Percentiles rank a stretch among this genome's conserved stretches.
phyloP scores from a whole-genome alignment of 495 filamentous ascomycete species.

The Hyaloscypha hepaticicola region DNA sequence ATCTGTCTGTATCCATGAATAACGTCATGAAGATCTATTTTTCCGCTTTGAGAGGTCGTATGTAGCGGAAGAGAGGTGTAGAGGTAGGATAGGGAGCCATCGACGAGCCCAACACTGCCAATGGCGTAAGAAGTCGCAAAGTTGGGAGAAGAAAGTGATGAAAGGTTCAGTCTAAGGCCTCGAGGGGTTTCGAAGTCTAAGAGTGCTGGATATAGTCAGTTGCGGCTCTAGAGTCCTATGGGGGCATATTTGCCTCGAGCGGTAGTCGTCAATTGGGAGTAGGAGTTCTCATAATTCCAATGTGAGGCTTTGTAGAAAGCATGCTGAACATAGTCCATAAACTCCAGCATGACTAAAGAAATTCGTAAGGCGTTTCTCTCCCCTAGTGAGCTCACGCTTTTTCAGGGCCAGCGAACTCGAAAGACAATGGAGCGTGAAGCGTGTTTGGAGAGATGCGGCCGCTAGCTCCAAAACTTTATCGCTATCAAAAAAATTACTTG shows the following conservation, averaged over 20 bases:
- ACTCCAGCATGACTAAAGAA: slow-evolving; percentile 72
- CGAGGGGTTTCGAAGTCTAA: slow-evolving; percentile 81
- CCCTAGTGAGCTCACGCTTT: too few species aligned
- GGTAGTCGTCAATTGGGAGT: slow-evolving; percentile 83
- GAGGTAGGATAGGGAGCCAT: slow-evolving; percentile 88
- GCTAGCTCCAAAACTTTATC: slow-evolving; percentile 21
- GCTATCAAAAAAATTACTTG: slow-evolving; percentile 16
- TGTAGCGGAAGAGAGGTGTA: slow-evolving; percentile 77
- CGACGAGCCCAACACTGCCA: slow-evolving; percentile 78
- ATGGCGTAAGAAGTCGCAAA: slow-evolving; percentile 91
- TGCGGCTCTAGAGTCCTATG: background rate
- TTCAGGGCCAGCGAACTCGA: too few species aligned
- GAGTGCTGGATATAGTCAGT: slow-evolving; percentile 54
- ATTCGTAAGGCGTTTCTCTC: background rate
- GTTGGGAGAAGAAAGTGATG: slow-evolving; percentile 85
- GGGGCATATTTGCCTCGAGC: slow-evolving; percentile 63
- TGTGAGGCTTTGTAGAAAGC: slow-evolving; percentile 83
- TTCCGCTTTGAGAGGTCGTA: slow-evolving; percentile 51
- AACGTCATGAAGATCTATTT: slow-evolving; percentile 62
- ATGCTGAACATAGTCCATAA: slow-evolving; percentile 97
- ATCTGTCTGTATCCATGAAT: slow-evolving; percentile 69
- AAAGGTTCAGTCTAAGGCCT: slow-evolving; percentile 77
- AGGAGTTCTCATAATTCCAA: slow-evolving; percentile 94
- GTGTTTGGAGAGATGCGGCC: too few species aligned
- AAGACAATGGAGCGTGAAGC: too few species aligned